Percentiles rank a stretch among this genome's conserved stretches.
Conservation (phyloP, 139 green algal species). For the Chlamydomonas eustigma region DNA sequence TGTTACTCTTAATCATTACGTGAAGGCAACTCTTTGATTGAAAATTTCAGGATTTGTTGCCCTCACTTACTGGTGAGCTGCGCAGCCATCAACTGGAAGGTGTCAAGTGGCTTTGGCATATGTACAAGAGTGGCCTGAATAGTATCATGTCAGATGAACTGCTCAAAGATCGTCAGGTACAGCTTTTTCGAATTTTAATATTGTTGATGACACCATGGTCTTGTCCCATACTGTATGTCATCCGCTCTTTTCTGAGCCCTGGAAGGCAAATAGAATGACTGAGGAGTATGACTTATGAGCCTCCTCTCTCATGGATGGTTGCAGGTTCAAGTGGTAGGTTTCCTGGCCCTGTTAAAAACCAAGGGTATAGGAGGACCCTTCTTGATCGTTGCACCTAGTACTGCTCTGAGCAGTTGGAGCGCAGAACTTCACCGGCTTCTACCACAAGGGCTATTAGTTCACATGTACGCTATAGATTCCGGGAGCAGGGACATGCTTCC, state of each 20-base stretch:
- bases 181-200: not conserved
- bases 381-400: not conserved
- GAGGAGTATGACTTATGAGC: too few relatives aligned
- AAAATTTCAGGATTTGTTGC: not conserved
- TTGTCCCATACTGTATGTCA: too few relatives aligned
- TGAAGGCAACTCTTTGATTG: not conserved
- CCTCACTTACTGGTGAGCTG: not conserved
- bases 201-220: not conserved
- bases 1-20: not conserved
- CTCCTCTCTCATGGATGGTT: not conserved
- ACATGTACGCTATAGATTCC: not conserved
- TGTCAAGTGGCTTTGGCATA: not conserved
- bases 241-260: conserved; percentile 1
- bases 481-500: not conserved
- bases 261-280: not conserved
- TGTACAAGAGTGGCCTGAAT: not conserved
- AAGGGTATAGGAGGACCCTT: not conserved
- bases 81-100: not conserved
- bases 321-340: not conserved
- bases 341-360: not conserved
- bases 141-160: not conserved
- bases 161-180: not conserved
- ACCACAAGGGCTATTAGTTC: not conserved
- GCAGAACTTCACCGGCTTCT: not conserved
- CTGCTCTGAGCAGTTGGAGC: not conserved